These are phyloP conservation scores for Gloeostereum incarnatum DNA, from an alignment of 768 basidiomycete genomes.

Conservation along the genomic window DNA sequence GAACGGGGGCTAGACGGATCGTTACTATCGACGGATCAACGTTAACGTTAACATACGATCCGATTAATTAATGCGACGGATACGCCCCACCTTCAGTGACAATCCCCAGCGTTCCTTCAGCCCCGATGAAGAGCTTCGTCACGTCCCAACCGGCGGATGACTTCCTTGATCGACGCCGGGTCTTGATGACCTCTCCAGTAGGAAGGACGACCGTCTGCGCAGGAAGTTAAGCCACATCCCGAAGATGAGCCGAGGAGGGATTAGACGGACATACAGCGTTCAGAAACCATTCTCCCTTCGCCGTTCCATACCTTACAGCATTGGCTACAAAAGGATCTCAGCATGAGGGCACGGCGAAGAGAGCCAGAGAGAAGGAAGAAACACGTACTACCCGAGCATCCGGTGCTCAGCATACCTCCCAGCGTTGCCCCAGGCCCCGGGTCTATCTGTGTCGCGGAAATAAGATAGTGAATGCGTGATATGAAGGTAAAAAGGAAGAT, in stretches of 20 bases:
- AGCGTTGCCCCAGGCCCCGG: conserved; percentile 78
- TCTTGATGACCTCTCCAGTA: conserved; percentile 86
- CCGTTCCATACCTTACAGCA: conserved; percentile 82
- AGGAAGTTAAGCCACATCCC: not conserved
- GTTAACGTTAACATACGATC: not conserved
- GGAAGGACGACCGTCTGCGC: conserved; percentile 80
- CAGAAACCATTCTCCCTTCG: conserved; percentile 85
- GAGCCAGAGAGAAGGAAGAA: conserved; percentile 3
- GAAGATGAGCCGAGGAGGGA: not conserved
- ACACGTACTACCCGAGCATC: conserved; percentile 70
- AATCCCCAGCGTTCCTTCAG: conserved; percentile 74
- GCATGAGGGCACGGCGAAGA: not conserved
- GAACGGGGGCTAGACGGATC: conserved; percentile 67
- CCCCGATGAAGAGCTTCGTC: conserved; percentile 86
- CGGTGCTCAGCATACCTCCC: conserved; percentile 81
- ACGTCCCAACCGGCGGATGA: conserved; percentile 83
- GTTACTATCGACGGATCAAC: conserved; percentile 40
- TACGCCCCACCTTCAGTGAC: conserved; percentile 62
- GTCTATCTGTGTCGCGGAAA: conserved; percentile 41
- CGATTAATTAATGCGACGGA: not conserved
- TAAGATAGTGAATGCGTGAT: not conserved
- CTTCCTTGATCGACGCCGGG: conserved; percentile 68
- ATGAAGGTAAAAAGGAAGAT: not conserved
- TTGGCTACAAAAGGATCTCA: conserved; percentile 35
- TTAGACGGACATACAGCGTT: conserved; percentile 65